Evolutionary conservation across 2,329 filamentous ascomycete species (phyloP), one percentile per base, ranked within the genome.

Genomic region (Sarocladium oryzae): DNA sequence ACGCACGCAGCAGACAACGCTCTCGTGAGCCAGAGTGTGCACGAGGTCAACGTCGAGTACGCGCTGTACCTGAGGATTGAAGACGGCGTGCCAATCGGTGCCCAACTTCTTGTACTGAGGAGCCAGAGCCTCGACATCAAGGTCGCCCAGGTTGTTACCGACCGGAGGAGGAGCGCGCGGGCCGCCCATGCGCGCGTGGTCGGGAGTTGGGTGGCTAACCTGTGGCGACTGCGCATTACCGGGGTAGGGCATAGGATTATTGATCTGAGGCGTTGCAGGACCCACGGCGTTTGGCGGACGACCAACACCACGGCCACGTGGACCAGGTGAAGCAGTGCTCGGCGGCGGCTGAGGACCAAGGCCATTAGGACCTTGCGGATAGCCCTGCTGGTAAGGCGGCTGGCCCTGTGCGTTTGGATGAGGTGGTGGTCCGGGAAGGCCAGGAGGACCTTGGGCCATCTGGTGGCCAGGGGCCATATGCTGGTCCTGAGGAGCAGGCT

Each of bases 1-100:
- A 53, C 93, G 82, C 32, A 99, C 93, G 66, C 93, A 99, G 78
- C 93, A 99, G 1, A 99, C 93, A 3, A 99, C 93, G 61, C 92
- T 97, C 65, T 96, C 89, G 64, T 99, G 93, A 54, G 84, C 82
- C 50, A 99, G 79, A 52, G 90, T 96, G 71, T 97, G 93, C 45
- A 96, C 86, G 35, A 99, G 78, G 57, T 96, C 90, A 51, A 99
- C 90, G 64, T 99, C 93, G 49, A 99, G 76, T 49, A 90, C 83
- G 53, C 93, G 89, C 56, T 88, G 89, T 33, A 96, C 87, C 53
- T 86, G 82, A 40, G 92, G 90, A 70, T 99, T 96, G 78, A 96
- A 99, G 57, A 97, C 88, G 40, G 89, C 92, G 66, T 95, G 95
- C 93, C 93, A 99, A 66, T 97, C 93, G 40, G 81, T 75, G 26